Evolutionary conservation across 2,329 filamentous ascomycete genomes (phyloP).

Genomic region (Alternaria metachromatica): DNA sequence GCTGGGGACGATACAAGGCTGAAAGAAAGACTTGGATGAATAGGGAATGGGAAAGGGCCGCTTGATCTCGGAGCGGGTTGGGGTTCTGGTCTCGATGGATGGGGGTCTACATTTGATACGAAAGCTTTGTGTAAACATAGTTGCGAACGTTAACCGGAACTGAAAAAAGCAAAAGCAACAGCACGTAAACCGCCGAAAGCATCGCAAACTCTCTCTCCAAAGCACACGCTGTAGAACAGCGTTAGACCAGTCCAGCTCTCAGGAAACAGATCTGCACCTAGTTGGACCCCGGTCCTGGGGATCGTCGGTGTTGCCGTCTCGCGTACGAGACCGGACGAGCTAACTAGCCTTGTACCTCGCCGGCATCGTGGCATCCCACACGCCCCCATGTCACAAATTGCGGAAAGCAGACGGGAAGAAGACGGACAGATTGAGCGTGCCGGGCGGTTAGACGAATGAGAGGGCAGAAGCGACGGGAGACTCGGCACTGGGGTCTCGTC

Average conservation of each 20-base stretch:
- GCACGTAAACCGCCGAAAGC: neutral
- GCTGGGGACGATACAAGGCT: neutral
- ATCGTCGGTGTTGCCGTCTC: conserved; percentile 20
- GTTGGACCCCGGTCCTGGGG: neutral
- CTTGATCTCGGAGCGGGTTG: neutral
- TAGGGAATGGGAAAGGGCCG: neutral
- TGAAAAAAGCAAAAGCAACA: neutral
- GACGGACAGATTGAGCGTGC: conserved; percentile 14
- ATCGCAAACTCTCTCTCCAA: neutral
- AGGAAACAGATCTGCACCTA: conserved; percentile 3
- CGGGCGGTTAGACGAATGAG: conserved; percentile 13
- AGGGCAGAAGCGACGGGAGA: conserved; percentile 5
- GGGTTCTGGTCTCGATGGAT: neutral
- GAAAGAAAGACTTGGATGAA: neutral
- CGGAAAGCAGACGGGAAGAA: neutral
- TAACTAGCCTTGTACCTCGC: conserved; percentile 1
- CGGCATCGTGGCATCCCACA: conserved; percentile 9
- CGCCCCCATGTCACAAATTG: conserved; percentile 12
- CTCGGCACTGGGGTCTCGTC: conserved; percentile 13
- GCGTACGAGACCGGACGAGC: neutral
- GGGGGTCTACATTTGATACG: neutral
- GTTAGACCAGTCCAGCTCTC: neutral
- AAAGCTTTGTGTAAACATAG: neutral
- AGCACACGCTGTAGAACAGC: neutral
- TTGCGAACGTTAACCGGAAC: neutral